phyloP scores from a whole-genome alignment of 1,284 basidiomycete genomes.

The Marasmius sp. region DNA sequence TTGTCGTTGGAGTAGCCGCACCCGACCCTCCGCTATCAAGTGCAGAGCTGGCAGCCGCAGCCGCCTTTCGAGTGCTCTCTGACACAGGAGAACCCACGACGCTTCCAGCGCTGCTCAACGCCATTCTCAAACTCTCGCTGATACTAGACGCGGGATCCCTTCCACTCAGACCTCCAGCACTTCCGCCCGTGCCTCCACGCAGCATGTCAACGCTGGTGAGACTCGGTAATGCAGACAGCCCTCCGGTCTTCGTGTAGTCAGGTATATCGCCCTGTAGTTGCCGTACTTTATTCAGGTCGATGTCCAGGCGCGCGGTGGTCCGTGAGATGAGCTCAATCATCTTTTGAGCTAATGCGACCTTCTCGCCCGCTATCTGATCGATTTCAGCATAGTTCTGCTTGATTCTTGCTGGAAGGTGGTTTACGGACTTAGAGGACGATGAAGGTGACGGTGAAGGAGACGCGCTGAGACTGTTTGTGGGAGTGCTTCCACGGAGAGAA shows the following conservation, averaged over 20 bases:
- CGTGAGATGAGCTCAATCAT: slow-evolving; percentile 52
- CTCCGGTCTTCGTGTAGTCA: background rate
- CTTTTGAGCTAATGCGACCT: slow-evolving; percentile 51
- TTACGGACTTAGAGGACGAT: slow-evolving; percentile 31
- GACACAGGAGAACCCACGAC: slow-evolving; percentile 30
- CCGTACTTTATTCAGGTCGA: slow-evolving; percentile 56
- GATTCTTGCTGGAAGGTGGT: slow-evolving; percentile 40
- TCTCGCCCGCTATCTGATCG: slow-evolving; percentile 51
- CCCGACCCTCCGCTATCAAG: slow-evolving; percentile 14
- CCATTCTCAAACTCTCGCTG: slow-evolving; percentile 48
- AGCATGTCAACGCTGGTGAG: slow-evolving; percentile 7
- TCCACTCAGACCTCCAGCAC: slow-evolving; percentile 22
- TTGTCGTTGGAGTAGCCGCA: slow-evolving; percentile 2
- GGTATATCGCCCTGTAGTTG: slow-evolving; percentile 47
- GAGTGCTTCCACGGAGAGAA: slow-evolving; percentile 33
- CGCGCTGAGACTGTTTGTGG: slow-evolving; percentile 18
- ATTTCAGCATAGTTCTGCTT: slow-evolving; percentile 42
- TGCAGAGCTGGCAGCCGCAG: slow-evolving; percentile 15
- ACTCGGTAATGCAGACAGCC: background rate
- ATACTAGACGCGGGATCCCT: slow-evolving; percentile 47
- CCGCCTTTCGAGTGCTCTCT: slow-evolving; percentile 30
- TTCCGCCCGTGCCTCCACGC: slow-evolving; percentile 16
- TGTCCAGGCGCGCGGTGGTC: slow-evolving; percentile 52
- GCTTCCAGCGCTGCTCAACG: slow-evolving; percentile 26
- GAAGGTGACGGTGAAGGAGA: slow-evolving; percentile 28